Conservation (phyloP, 257 asterid species). For the Rehmannia glutinosa region DNA sequence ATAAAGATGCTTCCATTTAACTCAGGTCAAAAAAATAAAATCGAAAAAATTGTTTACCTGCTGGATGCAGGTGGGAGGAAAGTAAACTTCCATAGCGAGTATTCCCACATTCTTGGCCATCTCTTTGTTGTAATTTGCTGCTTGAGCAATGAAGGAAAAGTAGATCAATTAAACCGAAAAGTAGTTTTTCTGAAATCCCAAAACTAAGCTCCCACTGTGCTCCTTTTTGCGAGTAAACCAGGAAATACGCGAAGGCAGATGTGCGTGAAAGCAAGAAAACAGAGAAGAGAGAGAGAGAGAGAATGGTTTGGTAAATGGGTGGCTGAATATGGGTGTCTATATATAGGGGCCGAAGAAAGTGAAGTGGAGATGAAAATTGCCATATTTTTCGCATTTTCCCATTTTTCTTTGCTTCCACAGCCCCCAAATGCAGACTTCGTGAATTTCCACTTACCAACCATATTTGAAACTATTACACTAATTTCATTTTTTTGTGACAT, state of each 20-base stretch:
- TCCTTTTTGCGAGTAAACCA: conserved; percentile 7
- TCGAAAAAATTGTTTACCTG: conserved; percentile 44
- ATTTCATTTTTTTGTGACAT: not conserved
- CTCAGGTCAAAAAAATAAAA: not conserved
- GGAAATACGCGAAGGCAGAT: conserved; percentile 8
- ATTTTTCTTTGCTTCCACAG: conserved; percentile 37
- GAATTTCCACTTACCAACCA: conserved; percentile 37
- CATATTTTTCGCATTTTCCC: conserved; percentile 20
- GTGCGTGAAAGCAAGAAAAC: conserved; percentile 5
- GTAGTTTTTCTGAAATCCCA: not conserved
- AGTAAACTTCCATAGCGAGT: conserved; percentile 91
- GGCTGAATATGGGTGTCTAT: conserved; percentile 18
- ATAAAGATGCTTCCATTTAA: conserved; percentile 1
- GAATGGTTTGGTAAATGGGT: not conserved
- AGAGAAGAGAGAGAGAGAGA: conserved; percentile 6
- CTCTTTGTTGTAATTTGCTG: too few species aligned
- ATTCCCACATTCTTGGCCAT: conserved; percentile 88
- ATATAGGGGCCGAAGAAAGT: conserved; percentile 13
- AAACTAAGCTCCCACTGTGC: not conserved
- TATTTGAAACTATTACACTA: not conserved
- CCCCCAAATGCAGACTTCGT: conserved; percentile 57
- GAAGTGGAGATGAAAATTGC: not conserved
- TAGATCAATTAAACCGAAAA: too few species aligned
- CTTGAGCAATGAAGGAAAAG: too few species aligned
- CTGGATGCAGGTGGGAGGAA: conserved; percentile 92